phyloP scores from a whole-genome alignment of 2,329 filamentous ascomycete genomes.

The Penicillium aurantiogriseum region DNA sequence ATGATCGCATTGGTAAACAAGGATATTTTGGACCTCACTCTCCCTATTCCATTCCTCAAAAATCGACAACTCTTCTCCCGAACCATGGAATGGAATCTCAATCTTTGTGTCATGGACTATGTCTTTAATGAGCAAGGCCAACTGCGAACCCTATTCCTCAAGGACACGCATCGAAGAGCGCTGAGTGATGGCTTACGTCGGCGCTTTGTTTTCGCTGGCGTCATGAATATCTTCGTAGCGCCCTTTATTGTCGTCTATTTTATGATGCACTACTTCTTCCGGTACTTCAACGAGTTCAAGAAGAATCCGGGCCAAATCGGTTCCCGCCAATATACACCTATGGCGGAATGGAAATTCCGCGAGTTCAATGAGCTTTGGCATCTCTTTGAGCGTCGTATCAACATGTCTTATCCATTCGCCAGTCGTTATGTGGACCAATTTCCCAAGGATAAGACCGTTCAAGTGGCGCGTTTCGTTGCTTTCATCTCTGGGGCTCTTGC shows the following conservation, averaged over 20 bases:
- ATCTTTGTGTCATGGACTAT: slow-evolving; percentile 87
- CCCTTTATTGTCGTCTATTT: slow-evolving; percentile 87
- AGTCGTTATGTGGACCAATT: slow-evolving; percentile 93
- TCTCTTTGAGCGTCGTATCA: slow-evolving; percentile 81
- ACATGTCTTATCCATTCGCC: slow-evolving; percentile 93
- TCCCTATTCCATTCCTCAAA: slow-evolving; percentile 79
- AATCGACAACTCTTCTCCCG: slow-evolving; percentile 81
- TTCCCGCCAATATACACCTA: slow-evolving; percentile 85
- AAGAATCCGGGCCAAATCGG: slow-evolving; percentile 85
- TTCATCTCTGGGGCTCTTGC: slow-evolving; percentile 85
- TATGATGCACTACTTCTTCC: slow-evolving; percentile 86
- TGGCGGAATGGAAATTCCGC: slow-evolving; percentile 96
- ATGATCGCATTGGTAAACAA: slow-evolving; percentile 97
- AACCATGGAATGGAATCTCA: slow-evolving; percentile 87
- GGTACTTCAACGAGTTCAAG: slow-evolving; percentile 96
- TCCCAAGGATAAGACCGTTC: slow-evolving; percentile 89
- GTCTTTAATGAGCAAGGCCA: slow-evolving; percentile 89
- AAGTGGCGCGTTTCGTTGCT: slow-evolving; percentile 77
- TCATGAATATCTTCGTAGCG: slow-evolving; percentile 82
- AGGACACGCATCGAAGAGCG: slow-evolving; percentile 73
- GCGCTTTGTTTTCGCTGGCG: slow-evolving; percentile 76
- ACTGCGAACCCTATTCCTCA: slow-evolving; percentile 80
- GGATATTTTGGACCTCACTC: slow-evolving; percentile 81
- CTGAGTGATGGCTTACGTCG: slow-evolving; percentile 75
- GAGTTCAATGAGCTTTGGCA: slow-evolving; percentile 97